phyloP scores from a whole-genome alignment of 2,329 filamentous ascomycete genomes.

The Cryphonectria naterciae region DNA sequence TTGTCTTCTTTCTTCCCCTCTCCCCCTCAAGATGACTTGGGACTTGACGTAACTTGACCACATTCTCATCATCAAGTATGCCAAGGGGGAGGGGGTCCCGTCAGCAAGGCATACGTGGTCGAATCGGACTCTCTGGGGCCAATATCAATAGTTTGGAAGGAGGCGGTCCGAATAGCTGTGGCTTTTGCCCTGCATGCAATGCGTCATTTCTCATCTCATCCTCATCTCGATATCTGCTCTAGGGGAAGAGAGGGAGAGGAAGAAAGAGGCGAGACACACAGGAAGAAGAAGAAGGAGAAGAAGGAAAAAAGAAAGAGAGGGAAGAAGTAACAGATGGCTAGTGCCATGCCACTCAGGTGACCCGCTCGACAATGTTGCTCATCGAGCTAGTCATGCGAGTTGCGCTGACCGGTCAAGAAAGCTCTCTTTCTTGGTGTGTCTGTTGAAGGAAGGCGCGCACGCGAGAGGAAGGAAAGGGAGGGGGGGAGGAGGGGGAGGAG shows the following conservation, averaged over 20 bases:
- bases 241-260: not conserved
- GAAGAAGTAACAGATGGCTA: not conserved
- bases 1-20: not conserved
- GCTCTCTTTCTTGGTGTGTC: not conserved
- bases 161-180: not conserved
- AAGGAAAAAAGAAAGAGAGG: not conserved
- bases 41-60: not conserved
- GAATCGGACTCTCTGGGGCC: not conserved
- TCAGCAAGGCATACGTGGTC: slow-evolving; percentile 3
- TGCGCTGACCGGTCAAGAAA: slow-evolving; percentile 1
- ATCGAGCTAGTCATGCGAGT: not conserved
- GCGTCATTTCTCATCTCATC: not conserved
- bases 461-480: not conserved
- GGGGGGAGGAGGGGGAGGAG: not conserved
- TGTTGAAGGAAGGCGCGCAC: not conserved
- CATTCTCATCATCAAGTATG: not conserved
- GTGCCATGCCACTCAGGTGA: not conserved
- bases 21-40: not conserved
- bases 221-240: not conserved
- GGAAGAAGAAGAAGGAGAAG: not conserved
- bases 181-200: not conserved
- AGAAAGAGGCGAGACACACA: not conserved
- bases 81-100: not conserved
- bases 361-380: not conserved
- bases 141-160: not conserved